Conservation (phyloP, 371 early-diverging fungal species). For the Mucor irregularis region DNA sequence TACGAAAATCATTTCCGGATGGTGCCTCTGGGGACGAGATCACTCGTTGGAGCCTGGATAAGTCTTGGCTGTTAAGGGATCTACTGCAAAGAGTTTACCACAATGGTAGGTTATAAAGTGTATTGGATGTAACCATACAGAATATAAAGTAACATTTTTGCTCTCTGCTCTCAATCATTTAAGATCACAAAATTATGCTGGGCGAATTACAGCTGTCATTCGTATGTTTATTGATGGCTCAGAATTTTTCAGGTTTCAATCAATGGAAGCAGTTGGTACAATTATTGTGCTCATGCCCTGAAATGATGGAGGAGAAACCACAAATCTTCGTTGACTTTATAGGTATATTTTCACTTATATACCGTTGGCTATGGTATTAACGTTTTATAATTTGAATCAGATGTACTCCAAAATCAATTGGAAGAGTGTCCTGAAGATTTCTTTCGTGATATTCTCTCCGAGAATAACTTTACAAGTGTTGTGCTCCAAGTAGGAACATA, state of each 20-base stretch:
- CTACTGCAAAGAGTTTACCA: conserved; percentile 48
- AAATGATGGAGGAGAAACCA: conserved; percentile 52
- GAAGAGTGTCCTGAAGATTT: conserved; percentile 83
- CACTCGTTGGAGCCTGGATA: conserved; percentile 87
- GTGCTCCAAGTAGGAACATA: conserved; percentile 47
- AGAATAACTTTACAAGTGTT: conserved; percentile 67
- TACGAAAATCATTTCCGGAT: conserved; percentile 79
- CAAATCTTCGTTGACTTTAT: conserved; percentile 59
- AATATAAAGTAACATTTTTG: not conserved
- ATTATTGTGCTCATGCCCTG: conserved; percentile 65
- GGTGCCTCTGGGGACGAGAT: conserved; percentile 72
- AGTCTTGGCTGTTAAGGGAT: conserved; percentile 77
- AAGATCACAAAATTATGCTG: conserved; percentile 53
- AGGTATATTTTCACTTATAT: conserved; percentile 34
- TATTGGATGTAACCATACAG: not conserved
- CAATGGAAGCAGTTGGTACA: conserved; percentile 87
- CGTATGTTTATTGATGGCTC: conserved; percentile 77
- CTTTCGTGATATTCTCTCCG: conserved; percentile 71
- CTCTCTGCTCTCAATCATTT: not conserved
- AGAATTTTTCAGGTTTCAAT: conserved; percentile 84
- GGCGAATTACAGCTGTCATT: conserved; percentile 87
- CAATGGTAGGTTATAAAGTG: conserved; percentile 34
- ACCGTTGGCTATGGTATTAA: not conserved
- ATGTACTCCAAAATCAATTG: conserved; percentile 63
- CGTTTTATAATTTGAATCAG: conserved; percentile 26